Base-by-base conservation (phyloP, 1,284 basidiomycete genomes). In the Boletus sp. region DNA sequence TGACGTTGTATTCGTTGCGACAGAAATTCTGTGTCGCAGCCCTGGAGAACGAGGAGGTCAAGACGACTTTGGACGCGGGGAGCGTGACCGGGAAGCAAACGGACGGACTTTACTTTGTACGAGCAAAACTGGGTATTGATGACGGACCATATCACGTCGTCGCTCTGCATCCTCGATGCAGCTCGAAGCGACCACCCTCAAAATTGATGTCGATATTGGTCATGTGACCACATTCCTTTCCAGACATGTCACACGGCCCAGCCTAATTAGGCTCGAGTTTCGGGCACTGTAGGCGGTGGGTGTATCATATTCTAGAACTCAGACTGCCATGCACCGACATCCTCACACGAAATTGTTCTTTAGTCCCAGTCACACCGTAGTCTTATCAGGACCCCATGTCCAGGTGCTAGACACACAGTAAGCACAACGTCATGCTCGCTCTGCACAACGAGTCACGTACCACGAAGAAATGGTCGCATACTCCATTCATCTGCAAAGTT, bases 1-100 rank as follows among this genome's bases (percentile, higher is more conserved):
- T 96, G 29, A 97, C 84, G 70, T 99, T 99, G 76, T 96, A 98
- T 69, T 97, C 94, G 70, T 99, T 99, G 43, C 94, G 78, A 72
- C 96, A 99, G 72, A 99, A 98, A 65, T 96, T 98, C 70, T 96
- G 94, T 1, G 91, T 95, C 1, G 83, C 75, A 1, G 94, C 93
- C 70, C 93, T 95, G 66, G 8, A 26, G 36, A 17, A n/a, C n/a
- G n/a, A 10, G 35, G 49, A 22, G 46, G 41, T 49, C 43, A 43
- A 53, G n/a, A n/a, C n/a, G 37, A 49, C 4, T 22, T 22, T 26
- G 40, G 26, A 36, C 35, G n/a, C 38, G 37, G n/a, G 36, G 38
- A 4, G 16, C 17, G 25, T 16, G 47, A 42, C 48, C 8, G 5
- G 16, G 33, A 48, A 43, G 17, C 3, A 43, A 34, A n/a, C n/a